Percentiles rank a stretch among this genome's conserved stretches.
Evolutionary conservation across 192 early-diverging fungal species (phyloP).

Genomic region (Backusella mclennaniae): DNA sequence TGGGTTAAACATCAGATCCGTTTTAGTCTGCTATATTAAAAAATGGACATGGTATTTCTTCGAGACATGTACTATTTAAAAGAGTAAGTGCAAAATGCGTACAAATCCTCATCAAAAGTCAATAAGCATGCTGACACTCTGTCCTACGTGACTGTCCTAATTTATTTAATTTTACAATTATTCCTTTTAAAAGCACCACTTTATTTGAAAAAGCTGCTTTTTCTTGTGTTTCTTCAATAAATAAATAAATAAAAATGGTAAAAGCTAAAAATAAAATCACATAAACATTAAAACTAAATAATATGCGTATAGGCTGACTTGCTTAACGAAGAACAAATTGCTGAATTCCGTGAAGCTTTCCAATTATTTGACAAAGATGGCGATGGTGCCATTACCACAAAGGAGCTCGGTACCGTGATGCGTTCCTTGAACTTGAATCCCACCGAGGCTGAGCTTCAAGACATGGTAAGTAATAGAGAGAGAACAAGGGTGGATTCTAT

Average conservation of each 20-base stretch:
- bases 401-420: conserved; percentile 93
- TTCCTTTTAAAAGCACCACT: too few species aligned
- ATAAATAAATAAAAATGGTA: neutral
- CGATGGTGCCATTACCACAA: conserved; percentile 87
- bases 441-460: conserved; percentile 89
- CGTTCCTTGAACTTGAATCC: conserved; percentile 90
- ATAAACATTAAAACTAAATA: neutral
- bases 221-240: neutral
- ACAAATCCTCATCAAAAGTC: too few species aligned
- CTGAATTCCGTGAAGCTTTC: conserved; percentile 81
- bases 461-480: conserved; percentile 55
- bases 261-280: neutral
- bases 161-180: too few species aligned
- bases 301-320: conserved; percentile 66
- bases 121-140: too few species aligned
- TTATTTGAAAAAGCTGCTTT: neutral
- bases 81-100: too few species aligned
- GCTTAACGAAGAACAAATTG: conserved; percentile 85
- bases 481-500: neutral
- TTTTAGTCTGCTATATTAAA: too few species aligned
- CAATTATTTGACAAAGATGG: conserved; percentile 91
- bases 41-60: too few species aligned
- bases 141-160: too few species aligned
- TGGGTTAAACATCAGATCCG: too few species aligned
- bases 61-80: too few species aligned